Percentiles rank a stretch among this genome's conserved stretches.
These are phyloP conservation scores for Irpex lacteus DNA, from an alignment of 1,284 basidiomycete genomes.

Conservation along the genomic window DNA sequence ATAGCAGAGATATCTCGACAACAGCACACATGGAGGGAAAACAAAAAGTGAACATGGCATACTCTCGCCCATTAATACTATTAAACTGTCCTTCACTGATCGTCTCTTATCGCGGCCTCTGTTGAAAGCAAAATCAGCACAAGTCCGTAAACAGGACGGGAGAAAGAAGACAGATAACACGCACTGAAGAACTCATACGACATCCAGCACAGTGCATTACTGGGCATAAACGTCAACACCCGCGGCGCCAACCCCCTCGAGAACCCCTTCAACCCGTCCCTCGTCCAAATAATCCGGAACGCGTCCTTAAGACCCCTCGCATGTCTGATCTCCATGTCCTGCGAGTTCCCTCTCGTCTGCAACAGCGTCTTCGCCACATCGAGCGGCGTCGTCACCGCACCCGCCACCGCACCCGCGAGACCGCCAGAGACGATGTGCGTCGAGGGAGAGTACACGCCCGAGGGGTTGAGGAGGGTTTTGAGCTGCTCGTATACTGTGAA, in stretches of 20 bases:
- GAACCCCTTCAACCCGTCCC: conserved; percentile 88
- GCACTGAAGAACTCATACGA: conserved; percentile 96
- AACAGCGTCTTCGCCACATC: conserved; percentile 99
- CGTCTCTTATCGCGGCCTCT: conserved; percentile 68
- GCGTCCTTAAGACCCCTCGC: conserved; percentile 89
- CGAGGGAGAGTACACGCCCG: conserved; percentile 83
- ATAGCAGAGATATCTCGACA: neutral
- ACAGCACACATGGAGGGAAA: neutral
- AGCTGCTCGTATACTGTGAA: conserved; percentile 96
- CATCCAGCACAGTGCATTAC: conserved; percentile 97
- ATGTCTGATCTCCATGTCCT: conserved; percentile 81
- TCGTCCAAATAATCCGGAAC: conserved; percentile 81
- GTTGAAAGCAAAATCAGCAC: conserved; percentile 19
- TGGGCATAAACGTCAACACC: conserved; percentile 95
- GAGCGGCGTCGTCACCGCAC: conserved; percentile 93
- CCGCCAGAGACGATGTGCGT: conserved; percentile 93
- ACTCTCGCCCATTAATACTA: neutral
- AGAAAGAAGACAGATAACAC: conserved; percentile 32
- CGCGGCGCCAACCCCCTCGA: conserved; percentile 87
- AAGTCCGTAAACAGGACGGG: conserved; percentile 4
- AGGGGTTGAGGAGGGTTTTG: conserved; percentile 86
- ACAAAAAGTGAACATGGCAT: neutral
- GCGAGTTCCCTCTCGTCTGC: conserved; percentile 88
- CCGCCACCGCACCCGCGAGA: conserved; percentile 90
- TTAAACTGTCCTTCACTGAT: conserved; percentile 7